A percentile compares a stretch with the other conserved stretches of the same genome.
Evolutionary conservation across 495 filamentous ascomycete species (phyloP).

Genomic region (Hypoxylon fragiforme): DNA sequence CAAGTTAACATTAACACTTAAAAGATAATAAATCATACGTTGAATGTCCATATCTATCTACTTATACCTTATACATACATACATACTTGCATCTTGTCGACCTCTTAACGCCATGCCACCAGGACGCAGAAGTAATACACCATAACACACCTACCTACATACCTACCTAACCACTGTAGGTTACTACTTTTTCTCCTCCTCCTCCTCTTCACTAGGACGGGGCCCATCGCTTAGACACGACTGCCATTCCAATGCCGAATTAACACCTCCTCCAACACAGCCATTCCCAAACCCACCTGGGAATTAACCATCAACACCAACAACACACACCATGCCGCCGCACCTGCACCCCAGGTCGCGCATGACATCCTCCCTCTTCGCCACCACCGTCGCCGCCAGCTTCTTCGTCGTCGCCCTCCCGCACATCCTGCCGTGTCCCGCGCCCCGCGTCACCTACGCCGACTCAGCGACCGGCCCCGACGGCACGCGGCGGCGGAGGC

Average conservation of each 20-base stretch:
- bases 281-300: too few relatives aligned
- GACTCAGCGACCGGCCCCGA: constrained; percentile 64
- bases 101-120: constrained; percentile 25
- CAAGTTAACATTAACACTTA: too few relatives aligned
- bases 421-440: constrained; percentile 91
- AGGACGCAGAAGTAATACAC: constrained; percentile 2
- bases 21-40: too few relatives aligned
- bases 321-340: constrained; percentile 70
- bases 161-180: background rate
- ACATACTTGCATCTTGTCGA: background rate
- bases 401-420: constrained; percentile 91
- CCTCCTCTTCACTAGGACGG: too few relatives aligned
- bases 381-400: constrained; percentile 85
- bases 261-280: too few relatives aligned
- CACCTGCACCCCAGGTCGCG: constrained; percentile 91
- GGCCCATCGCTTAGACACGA: background rate
- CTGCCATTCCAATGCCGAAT: background rate
- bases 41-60: too few relatives aligned
- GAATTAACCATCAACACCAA: too few relatives aligned
- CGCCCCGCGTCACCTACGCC: constrained; percentile 71
- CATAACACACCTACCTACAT: background rate
- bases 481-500: constrained; percentile 50
- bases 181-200: background rate
- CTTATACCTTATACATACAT: too few relatives aligned
- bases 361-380: constrained; percentile 89